Evolutionary conservation across 768 basidiomycete species (phyloP), one percentile per base, ranked within the genome.

Genomic region (Lactarius hatsudake): DNA sequence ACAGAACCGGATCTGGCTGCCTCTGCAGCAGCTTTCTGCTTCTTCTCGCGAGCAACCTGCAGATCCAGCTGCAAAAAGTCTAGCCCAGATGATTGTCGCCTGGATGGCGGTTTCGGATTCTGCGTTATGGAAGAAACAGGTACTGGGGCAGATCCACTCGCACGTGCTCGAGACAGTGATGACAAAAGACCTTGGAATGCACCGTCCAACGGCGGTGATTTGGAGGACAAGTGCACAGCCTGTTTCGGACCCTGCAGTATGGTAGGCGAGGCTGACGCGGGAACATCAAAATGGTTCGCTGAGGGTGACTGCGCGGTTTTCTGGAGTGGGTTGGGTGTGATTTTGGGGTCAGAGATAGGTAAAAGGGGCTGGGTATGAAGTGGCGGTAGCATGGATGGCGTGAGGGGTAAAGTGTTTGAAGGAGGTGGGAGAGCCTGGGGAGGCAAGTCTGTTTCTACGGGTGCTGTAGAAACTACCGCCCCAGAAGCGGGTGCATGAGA

Each of bases 31-130:
- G 61, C 66, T 20, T 5, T 34, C 53, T 36, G 13, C 30, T 64
- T 67, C 59, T 56, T 67, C 17, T 67, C 59, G 53, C 66, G 66
- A 5, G 66, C 66, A 20, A 32, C 20, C 34, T 60, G 51, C 28
- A 67, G 28, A 45, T 67, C 66, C 20, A 67, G 10, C 53, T 67
- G 66, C 42, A 67, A 28, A 48, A 67, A 67, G 42, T 67, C 53
- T 30, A 67, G 26, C 42, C 62, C 66, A 2, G 42, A 63, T 20
- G 66, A 64, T 38, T 64, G 62, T 54, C 66, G 66, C n/a, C 53
- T 63, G 3, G 58, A 17, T 1, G 23, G 40, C 17, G 20, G 40
- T 15, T 30, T 67, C 18, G 40, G 15, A 8, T 64, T 45, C 43
- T 64, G 53, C 28, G 32, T 40, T 5, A 26, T 51, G 3, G 59